Percentiles rank a stretch among this genome's conserved stretches.
These are phyloP conservation scores for Cordia subcordata DNA, from an alignment of 257 asterid genomes.

Conservation along the genomic window DNA sequence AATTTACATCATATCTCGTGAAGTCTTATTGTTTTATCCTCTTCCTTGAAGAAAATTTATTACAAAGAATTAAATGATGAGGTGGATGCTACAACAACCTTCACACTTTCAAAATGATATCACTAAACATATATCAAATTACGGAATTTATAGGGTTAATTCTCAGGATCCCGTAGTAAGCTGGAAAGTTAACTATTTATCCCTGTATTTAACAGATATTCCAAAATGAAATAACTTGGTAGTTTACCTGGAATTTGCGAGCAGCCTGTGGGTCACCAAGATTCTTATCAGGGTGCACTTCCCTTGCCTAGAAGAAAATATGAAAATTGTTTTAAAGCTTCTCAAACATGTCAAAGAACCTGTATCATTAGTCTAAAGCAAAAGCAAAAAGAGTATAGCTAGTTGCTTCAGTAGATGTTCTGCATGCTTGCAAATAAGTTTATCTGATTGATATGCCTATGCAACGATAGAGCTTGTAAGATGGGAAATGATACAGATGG, in stretches of 20 bases:
- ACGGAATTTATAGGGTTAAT: too few relatives aligned
- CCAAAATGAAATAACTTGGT: neutral
- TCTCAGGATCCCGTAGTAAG: too few relatives aligned
- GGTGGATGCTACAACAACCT: too few relatives aligned
- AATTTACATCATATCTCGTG: too few relatives aligned
- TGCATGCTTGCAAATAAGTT: too few relatives aligned
- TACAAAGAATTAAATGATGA: too few relatives aligned
- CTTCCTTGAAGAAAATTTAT: too few relatives aligned
- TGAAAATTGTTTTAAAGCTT: neutral
- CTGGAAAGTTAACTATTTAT: slow-evolving; percentile 1
- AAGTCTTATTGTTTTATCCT: too few relatives aligned
- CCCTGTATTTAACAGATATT: neutral
- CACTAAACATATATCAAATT: too few relatives aligned
- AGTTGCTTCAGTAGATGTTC: too few relatives aligned
- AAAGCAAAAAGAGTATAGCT: neutral
- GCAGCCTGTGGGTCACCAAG: slow-evolving; percentile 82
- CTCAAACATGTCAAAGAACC: slow-evolving; percentile 3
- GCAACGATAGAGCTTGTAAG: neutral
- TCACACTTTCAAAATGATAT: too few relatives aligned
- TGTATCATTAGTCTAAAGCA: neutral
- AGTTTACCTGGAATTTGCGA: slow-evolving; percentile 57
- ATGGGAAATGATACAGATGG: neutral
- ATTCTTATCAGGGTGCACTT: slow-evolving; percentile 79
- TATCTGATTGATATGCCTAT: too few relatives aligned
- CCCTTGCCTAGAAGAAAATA: slow-evolving; percentile 53